A percentile compares a stretch with the other conserved stretches of the same genome.
Evolutionary conservation across 2,329 filamentous ascomycete genomes (phyloP).

Genomic region (Ophiobolus disseminans): DNA sequence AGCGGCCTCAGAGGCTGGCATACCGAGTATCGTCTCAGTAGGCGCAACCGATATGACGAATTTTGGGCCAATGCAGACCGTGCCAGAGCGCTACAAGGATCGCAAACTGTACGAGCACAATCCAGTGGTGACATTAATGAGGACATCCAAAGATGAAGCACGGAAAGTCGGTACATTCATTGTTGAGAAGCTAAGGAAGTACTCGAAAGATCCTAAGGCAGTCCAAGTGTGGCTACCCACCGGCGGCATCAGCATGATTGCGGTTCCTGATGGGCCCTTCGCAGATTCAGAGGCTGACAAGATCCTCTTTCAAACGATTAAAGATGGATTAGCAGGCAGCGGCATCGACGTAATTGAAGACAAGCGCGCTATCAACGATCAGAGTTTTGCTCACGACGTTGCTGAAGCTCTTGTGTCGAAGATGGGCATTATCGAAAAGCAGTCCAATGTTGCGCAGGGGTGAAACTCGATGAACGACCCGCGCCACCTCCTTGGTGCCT

Average conservation of each 20-base stretch:
- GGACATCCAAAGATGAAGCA: constrained; percentile 67
- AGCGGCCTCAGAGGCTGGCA: constrained; percentile 62
- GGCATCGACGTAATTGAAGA: constrained; percentile 60
- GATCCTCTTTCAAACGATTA: constrained; percentile 57
- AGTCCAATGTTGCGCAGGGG: background rate
- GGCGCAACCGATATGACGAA: constrained; percentile 62
- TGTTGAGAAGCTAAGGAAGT: constrained; percentile 57
- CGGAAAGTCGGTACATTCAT: constrained; percentile 63
- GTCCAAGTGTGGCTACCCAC: constrained; percentile 66
- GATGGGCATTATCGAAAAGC: constrained; percentile 18
- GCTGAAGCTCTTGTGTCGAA: constrained; percentile 51
- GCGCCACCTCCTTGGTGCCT: constrained; percentile 4
- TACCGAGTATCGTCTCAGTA: constrained; percentile 63
- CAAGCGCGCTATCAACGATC: constrained; percentile 62
- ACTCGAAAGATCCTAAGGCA: constrained; percentile 49
- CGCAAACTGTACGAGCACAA: constrained; percentile 70
- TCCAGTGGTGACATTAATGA: constrained; percentile 69
- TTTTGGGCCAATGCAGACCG: constrained; percentile 63
- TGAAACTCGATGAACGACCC: background rate
- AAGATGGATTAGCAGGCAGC: constrained; percentile 56
- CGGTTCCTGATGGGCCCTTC: constrained; percentile 61
- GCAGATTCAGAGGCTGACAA: constrained; percentile 58
- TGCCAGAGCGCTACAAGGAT: constrained; percentile 62
- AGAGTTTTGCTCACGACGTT: constrained; percentile 57
- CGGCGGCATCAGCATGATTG: constrained; percentile 68